Percentiles rank a stretch among this genome's conserved stretches.
Evolutionary conservation across 169 alveolate species (phyloP).

Genomic region (Miamiensis avidus): DNA sequence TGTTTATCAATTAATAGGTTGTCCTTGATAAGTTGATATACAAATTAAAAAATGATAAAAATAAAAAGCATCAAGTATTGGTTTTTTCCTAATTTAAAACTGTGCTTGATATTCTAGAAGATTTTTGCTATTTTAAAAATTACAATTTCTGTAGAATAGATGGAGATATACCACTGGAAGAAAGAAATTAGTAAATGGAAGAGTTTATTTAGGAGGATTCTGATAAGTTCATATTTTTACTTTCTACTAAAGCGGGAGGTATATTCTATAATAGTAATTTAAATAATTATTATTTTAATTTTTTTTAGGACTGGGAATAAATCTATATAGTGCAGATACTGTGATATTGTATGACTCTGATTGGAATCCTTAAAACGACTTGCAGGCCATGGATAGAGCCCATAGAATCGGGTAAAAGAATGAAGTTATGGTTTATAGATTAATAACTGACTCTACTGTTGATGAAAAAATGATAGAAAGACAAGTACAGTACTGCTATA

Average conservation of each 20-base stretch:
- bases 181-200: conserved; percentile 94
- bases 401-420: conserved; percentile 98
- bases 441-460: conserved; percentile 94
- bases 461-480: conserved; percentile 97
- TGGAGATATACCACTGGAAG: conserved; percentile 96
- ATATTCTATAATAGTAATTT: no score
- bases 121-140: conserved; percentile 91
- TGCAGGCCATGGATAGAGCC: conserved; percentile 99
- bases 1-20: no score
- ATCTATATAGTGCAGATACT: conserved; percentile 95
- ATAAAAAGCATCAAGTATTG: conserved; percentile 92
- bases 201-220: conserved; percentile 94
- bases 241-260: conserved; percentile 99
- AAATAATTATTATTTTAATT: no score
- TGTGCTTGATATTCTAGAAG: conserved; percentile 96
- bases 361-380: conserved; percentile 98
- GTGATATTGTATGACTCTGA: conserved; percentile 96
- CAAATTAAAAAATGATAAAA: conserved; percentile 80
- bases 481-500: conserved; percentile 67
- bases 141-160: conserved; percentile 95
- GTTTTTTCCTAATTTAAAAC: conserved; percentile 97
- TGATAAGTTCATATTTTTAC: conserved; percentile 94
- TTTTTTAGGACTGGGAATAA: conserved; percentile 85
- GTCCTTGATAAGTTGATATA: conserved; percentile 92
- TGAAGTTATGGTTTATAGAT: conserved; percentile 94